Conservation (phyloP, 345 rosid species). For the Eucalyptus pauciflora region DNA sequence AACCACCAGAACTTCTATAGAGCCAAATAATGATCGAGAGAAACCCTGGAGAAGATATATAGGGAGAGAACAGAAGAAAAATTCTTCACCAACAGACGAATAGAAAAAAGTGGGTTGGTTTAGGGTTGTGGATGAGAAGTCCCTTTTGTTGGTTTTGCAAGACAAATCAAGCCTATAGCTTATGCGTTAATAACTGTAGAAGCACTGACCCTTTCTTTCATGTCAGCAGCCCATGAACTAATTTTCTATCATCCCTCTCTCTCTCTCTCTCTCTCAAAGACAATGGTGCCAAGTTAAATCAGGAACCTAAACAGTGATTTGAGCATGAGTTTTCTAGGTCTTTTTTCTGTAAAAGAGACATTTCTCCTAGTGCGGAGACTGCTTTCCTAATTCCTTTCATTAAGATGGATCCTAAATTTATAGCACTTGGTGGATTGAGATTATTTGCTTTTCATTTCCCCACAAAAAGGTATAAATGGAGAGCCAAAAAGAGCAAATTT, state of each 20-base stretch:
- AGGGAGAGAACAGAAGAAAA: constrained; percentile 1
- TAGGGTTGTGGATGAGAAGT: constrained; percentile 59
- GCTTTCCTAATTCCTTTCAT: constrained; percentile 18
- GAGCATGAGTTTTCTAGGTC: not conserved
- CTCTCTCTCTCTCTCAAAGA: not conserved
- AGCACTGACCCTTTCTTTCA: constrained; percentile 18
- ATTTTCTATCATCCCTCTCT: not conserved
- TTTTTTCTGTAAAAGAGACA: constrained; percentile 22
- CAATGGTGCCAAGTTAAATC: constrained; percentile 40
- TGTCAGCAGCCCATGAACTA: constrained; percentile 12
- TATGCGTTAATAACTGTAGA: constrained; percentile 3
- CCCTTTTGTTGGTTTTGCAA: constrained; percentile 74
- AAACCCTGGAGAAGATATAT: constrained; percentile 29
- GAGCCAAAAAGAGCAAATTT: not conserved
- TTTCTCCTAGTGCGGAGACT: constrained; percentile 28
- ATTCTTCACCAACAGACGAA: not conserved
- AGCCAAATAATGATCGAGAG: not conserved
- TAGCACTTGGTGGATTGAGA: not conserved
- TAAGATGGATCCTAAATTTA: not conserved
- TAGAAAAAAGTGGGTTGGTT: constrained; percentile 40
- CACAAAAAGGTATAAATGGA: not conserved
- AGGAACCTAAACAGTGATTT: not conserved
- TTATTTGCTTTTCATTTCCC: not conserved
- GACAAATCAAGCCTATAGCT: constrained; percentile 24
- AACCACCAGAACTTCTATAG: not conserved